These are phyloP conservation scores for Entomortierella parvispora DNA, from an alignment of 192 early-diverging fungal genomes.

Conservation along the genomic window DNA sequence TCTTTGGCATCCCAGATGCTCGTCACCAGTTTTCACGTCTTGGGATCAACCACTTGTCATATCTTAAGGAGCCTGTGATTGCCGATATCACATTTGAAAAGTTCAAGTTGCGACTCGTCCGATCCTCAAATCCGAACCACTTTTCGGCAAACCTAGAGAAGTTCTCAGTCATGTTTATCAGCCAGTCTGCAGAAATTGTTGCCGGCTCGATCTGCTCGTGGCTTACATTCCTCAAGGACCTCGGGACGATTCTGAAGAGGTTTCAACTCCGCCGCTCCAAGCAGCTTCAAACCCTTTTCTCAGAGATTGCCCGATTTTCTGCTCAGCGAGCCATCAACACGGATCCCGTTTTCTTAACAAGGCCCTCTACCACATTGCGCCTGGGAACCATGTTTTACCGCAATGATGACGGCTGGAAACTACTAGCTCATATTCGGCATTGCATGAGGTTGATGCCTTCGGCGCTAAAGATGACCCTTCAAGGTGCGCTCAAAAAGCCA, in stretches of 20 bases:
- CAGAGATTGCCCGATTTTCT: constrained; percentile 63
- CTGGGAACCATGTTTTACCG: constrained; percentile 70
- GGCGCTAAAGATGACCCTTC: constrained; percentile 43
- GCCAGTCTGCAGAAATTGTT: constrained; percentile 77
- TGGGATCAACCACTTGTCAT: constrained; percentile 41
- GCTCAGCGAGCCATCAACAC: constrained; percentile 48
- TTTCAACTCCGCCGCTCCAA: constrained; percentile 60
- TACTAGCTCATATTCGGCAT: constrained; percentile 72
- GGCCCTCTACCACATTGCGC: constrained; percentile 70
- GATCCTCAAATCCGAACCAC: constrained; percentile 59
- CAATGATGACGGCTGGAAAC: constrained; percentile 80
- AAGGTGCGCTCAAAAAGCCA: constrained; percentile 55
- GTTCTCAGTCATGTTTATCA: constrained; percentile 67
- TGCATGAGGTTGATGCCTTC: constrained; percentile 60
- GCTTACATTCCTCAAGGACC: constrained; percentile 68
- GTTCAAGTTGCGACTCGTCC: constrained; percentile 59
- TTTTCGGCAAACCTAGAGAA: constrained; percentile 55
- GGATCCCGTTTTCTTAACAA: constrained; percentile 74
- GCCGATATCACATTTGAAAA: constrained; percentile 56
- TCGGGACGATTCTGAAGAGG: constrained; percentile 57
- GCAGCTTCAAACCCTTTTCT: constrained; percentile 67
- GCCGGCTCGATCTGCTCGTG: constrained; percentile 75
- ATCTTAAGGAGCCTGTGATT: constrained; percentile 59
- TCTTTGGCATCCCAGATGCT: constrained; percentile 70
- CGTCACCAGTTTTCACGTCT: constrained; percentile 57